These are phyloP conservation scores for Sclerotinia spermophila DNA, from an alignment of 2,329 filamentous ascomycete genomes.

Conservation along the genomic window DNA sequence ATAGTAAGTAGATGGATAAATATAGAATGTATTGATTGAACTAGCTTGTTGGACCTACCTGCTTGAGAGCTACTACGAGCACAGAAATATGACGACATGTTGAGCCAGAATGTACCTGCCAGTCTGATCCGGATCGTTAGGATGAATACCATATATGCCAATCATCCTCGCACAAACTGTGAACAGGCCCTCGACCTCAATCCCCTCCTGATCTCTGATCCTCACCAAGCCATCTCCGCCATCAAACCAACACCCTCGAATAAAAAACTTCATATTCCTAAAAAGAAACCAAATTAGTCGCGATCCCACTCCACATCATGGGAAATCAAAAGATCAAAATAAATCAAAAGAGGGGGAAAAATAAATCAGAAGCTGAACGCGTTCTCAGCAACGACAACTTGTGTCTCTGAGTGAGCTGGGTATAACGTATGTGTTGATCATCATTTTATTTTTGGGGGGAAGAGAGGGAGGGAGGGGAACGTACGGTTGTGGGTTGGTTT, in stretches of 20 bases:
- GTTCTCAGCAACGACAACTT: conserved; percentile 20
- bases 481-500: background rate
- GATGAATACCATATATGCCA: background rate
- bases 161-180: background rate
- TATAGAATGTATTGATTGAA: background rate
- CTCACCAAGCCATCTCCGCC: background rate
- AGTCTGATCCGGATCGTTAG: background rate
- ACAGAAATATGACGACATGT: too few relatives aligned
- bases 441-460: conserved; percentile 6
- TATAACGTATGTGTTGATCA: conserved; percentile 21
- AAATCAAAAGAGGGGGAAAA: background rate
- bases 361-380: conserved; percentile 19
- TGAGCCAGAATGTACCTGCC: background rate
- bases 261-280: background rate
- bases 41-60: conserved; percentile 5
- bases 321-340: background rate
- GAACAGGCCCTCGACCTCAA: rapidly evolving
- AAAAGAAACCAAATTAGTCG: background rate
- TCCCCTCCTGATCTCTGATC: background rate
- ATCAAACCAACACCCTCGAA: background rate
- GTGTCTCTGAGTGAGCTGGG: conserved; percentile 20
- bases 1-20: background rate
- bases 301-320: background rate
- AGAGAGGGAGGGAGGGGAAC: background rate
- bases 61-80: background rate